phyloP scores from a whole-genome alignment of 1,139 yeast species.

The Pichiaceae sp. region DNA sequence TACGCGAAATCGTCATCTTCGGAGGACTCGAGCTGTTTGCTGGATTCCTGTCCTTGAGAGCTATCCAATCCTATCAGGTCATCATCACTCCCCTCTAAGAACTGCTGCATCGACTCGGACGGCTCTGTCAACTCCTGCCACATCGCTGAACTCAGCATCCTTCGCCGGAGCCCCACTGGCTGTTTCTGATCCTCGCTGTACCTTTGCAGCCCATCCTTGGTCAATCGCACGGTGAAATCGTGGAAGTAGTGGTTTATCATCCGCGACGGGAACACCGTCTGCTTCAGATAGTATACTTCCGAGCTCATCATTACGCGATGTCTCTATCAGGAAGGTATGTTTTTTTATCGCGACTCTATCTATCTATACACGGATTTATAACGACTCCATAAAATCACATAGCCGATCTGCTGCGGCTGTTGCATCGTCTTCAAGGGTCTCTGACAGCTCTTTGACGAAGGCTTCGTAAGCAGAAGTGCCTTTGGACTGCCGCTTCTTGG shows the following conservation, averaged over 20 bases:
- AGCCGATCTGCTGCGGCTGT: constrained; percentile 31
- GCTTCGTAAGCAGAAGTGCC: constrained; percentile 25
- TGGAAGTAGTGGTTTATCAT: constrained; percentile 12
- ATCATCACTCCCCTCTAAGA: constrained; percentile 15
- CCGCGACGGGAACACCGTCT: constrained; percentile 16
- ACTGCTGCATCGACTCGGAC: constrained; percentile 16
- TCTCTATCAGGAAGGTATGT: neutral
- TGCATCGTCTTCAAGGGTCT: constrained; percentile 52
- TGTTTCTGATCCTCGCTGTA: constrained; percentile 6
- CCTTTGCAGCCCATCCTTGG: constrained; percentile 5
- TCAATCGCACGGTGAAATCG: constrained; percentile 14
- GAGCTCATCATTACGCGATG: neutral
- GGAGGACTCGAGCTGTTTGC: neutral
- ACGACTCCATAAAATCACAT: constrained; percentile 4
- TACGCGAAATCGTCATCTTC: constrained; percentile 4
- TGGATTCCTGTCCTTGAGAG: constrained; percentile 1
- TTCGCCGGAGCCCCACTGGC: neutral
- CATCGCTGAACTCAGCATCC: constrained; percentile 11
- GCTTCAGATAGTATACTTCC: constrained; percentile 11
- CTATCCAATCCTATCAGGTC: constrained; percentile 11
- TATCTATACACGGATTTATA: neutral
- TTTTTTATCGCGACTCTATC: neutral
- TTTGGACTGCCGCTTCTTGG: constrained; percentile 22
- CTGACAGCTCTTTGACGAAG: constrained; percentile 37
- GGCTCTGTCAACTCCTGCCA: constrained; percentile 18